These are phyloP conservation scores for Potentilla sterilis DNA, from an alignment of 306 rosid species.

Conservation along the genomic window DNA sequence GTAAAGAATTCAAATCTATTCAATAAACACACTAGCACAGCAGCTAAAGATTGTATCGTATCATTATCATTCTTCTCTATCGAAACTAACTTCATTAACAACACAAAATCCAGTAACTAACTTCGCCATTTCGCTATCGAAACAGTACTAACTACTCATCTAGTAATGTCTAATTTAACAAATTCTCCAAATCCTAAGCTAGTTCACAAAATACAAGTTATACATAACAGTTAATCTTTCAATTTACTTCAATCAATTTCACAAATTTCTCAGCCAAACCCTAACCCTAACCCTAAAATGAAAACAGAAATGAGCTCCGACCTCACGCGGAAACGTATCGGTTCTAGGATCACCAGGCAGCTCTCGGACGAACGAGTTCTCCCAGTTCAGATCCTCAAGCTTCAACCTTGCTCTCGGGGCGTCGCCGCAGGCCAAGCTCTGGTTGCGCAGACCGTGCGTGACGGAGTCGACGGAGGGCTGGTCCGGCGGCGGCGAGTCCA, in stretches of 20 bases:
- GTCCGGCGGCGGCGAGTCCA: constrained; percentile 47
- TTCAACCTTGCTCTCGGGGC: constrained; percentile 19
- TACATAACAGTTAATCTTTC: not conserved
- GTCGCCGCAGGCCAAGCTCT: constrained; percentile 36
- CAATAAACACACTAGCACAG: not conserved
- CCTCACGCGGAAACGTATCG: constrained; percentile 80
- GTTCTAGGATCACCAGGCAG: constrained; percentile 78
- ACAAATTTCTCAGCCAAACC: not conserved
- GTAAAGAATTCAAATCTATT: not conserved
- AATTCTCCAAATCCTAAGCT: not conserved
- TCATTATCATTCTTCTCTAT: not conserved
- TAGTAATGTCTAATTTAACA: not conserved
- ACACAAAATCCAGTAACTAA: not conserved
- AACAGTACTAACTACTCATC: not conserved
- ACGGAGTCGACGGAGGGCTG: constrained; percentile 64
- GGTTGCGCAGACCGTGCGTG: constrained; percentile 56
- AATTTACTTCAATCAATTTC: not conserved
- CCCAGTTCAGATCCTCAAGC: constrained; percentile 92
- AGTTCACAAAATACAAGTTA: not conserved
- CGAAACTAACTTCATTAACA: not conserved
- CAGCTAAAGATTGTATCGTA: not conserved
- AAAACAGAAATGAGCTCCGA: constrained; percentile 9
- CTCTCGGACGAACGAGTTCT: constrained; percentile 65
- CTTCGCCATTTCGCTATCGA: not conserved
- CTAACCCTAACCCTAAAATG: constrained; percentile 25